These are phyloP conservation scores for Heliamphora pulchella DNA, from an alignment of 179 eudicot species.

Conservation along the genomic window DNA sequence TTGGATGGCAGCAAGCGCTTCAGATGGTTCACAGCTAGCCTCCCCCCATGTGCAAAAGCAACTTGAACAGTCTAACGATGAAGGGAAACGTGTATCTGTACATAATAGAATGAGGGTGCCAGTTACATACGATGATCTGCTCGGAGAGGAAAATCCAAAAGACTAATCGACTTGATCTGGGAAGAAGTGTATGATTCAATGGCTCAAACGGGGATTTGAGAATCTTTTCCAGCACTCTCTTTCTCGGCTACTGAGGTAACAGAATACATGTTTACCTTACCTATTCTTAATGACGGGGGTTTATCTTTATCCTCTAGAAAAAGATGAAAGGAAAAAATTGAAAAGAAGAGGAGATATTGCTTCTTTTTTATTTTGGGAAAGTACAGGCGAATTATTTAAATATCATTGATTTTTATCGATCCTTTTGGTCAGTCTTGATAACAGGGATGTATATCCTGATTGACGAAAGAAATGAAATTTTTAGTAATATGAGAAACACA, in stretches of 20 bases:
- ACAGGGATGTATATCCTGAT: neutral
- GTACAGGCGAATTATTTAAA: too few species aligned
- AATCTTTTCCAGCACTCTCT: neutral
- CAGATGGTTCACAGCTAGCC: slow-evolving; percentile 18
- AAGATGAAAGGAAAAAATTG: neutral
- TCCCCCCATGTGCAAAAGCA: slow-evolving; percentile 17
- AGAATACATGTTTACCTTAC: neutral
- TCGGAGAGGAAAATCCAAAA: slow-evolving; percentile 23
- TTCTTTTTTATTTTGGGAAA: too few species aligned
- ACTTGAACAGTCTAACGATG: slow-evolving; percentile 17
- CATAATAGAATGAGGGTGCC: slow-evolving; percentile 52
- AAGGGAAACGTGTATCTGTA: slow-evolving; percentile 31
- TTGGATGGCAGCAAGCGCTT: slow-evolving; percentile 6
- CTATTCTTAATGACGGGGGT: neutral
- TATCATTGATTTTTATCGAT: too few species aligned
- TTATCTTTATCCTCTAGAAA: neutral
- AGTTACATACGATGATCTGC: slow-evolving; percentile 55
- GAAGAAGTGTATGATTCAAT: neutral
- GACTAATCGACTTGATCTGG: slow-evolving; percentile 7
- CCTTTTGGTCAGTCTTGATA: too few species aligned
- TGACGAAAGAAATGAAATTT: neutral
- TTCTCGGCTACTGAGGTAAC: neutral
- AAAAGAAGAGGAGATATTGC: too few species aligned
- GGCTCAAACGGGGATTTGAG: neutral
- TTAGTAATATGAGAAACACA: too few species aligned